Percentiles rank a stretch among this genome's conserved stretches.
phyloP scores from a whole-genome alignment of 805 yeast genomes.

The Blastobotrys mokoenaii region DNA sequence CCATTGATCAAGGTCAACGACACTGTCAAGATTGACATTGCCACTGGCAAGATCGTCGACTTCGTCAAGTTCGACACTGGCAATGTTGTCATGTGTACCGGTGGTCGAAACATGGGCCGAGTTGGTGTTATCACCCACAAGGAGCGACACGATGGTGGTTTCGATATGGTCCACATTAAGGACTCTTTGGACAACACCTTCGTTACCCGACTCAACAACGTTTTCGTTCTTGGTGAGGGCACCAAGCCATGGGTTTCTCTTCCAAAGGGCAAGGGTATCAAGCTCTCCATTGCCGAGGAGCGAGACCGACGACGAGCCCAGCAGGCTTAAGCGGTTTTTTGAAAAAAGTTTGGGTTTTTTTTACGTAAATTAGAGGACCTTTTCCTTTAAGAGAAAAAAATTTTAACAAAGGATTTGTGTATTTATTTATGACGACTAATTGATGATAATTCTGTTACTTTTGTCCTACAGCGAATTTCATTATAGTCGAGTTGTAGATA shows the following conservation, averaged over 20 bases:
- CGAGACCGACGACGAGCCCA: conserved; percentile 97
- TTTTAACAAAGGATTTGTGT: background rate
- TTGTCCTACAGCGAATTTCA: too few species aligned
- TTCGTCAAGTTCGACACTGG: conserved; percentile 90
- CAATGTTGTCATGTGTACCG: conserved; percentile 85
- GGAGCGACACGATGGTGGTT: conserved; percentile 97
- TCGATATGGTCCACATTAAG: conserved; percentile 95
- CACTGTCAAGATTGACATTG: conserved; percentile 94
- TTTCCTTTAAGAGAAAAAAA: background rate
- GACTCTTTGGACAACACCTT: conserved; percentile 90
- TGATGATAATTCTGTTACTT: background rate
- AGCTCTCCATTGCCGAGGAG: conserved; percentile 92
- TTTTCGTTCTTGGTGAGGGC: conserved; percentile 92
- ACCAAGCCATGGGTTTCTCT: conserved; percentile 88
- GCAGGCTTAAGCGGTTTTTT: conserved; percentile 24
- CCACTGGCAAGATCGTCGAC: conserved; percentile 87
- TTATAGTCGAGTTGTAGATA: too few species aligned
- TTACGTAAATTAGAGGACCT: background rate
- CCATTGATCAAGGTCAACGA: conserved; percentile 95
- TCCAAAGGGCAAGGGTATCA: conserved; percentile 99
- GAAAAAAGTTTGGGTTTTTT: background rate
- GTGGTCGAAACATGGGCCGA: conserved; percentile 98
- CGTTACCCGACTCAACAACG: conserved; percentile 90
- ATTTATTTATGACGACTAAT: background rate
- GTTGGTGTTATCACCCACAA: conserved; percentile 93